phyloP scores from a whole-genome alignment of 768 basidiomycete genomes.

The Boletales sp. region DNA sequence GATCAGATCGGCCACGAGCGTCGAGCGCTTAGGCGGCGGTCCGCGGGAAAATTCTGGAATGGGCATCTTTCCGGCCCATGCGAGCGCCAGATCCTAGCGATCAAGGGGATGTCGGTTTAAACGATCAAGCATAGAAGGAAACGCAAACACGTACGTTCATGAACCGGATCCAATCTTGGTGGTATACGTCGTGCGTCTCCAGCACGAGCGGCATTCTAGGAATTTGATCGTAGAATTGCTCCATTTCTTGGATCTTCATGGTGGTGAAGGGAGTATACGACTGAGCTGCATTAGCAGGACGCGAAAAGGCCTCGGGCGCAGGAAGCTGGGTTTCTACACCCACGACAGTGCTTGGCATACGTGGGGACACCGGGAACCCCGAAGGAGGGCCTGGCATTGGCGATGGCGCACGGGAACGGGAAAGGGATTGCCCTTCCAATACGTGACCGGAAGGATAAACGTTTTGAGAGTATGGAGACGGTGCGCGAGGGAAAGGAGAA shows the following conservation, averaged over 20 bases:
- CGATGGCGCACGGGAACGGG: constrained; percentile 44
- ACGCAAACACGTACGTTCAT: constrained; percentile 56
- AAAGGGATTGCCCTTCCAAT: constrained; percentile 51
- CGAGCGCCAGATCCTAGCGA: constrained; percentile 64
- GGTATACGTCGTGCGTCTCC: constrained; percentile 70
- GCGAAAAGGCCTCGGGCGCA: constrained; percentile 70
- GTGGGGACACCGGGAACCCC: constrained; percentile 27
- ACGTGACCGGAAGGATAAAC: constrained; percentile 59
- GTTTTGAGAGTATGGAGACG: constrained; percentile 29
- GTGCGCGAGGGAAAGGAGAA: constrained; percentile 30
- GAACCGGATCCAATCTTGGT: constrained; percentile 77
- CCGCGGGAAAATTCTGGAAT: constrained; percentile 50
- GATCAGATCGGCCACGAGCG: constrained; percentile 65
- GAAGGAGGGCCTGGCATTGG: constrained; percentile 47
- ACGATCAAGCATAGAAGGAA: not conserved
- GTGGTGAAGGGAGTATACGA: constrained; percentile 67
- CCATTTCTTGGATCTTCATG: constrained; percentile 76
- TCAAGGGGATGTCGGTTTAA: not conserved
- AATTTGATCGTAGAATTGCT: constrained; percentile 60
- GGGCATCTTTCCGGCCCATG: constrained; percentile 77
- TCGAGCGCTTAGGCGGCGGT: constrained; percentile 52
- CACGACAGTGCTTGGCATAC: constrained; percentile 16
- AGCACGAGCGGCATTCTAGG: constrained; percentile 74
- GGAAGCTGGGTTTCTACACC: constrained; percentile 38
- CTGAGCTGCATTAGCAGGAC: constrained; percentile 64